Percentiles rank a stretch among this genome's conserved stretches.
phyloP scores from a whole-genome alignment of 257 asterid genomes.

The Nicotiana sylvestris region DNA sequence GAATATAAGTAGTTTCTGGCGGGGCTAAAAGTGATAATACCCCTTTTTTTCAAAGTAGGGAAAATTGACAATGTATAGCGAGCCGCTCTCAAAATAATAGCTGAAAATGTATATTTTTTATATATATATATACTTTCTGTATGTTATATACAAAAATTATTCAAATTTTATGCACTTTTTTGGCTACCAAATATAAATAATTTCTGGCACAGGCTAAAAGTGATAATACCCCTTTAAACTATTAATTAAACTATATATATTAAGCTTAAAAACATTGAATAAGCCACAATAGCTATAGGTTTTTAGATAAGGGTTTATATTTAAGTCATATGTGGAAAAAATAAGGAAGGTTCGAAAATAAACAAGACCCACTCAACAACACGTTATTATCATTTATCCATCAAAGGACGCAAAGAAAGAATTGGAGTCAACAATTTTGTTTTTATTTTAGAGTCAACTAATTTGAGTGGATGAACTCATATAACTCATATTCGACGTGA shows the following conservation, averaged over 20 bases:
- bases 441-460: not conserved
- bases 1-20: too few species aligned
- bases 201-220: too few species aligned
- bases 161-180: too few species aligned
- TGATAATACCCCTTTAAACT: too few species aligned
- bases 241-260: not conserved
- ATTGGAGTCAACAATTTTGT: not conserved
- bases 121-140: too few species aligned
- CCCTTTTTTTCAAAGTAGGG: too few species aligned
- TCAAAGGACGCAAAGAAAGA: not conserved
- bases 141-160: too few species aligned
- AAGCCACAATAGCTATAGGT: not conserved
- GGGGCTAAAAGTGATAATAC: too few species aligned
- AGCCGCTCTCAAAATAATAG: too few species aligned
- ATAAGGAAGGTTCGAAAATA: not conserved
- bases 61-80: too few species aligned
- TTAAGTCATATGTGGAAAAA: not conserved
- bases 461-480: not conserved
- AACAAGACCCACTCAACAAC: not conserved
- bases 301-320: not conserved
- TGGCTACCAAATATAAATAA: too few species aligned
- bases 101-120: too few species aligned
- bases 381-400: not conserved
- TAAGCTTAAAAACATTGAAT: not conserved
- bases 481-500: not conserved